These are phyloP conservation scores for Dipteronia sinensis DNA, from an alignment of 345 rosid genomes.

Conservation along the genomic window DNA sequence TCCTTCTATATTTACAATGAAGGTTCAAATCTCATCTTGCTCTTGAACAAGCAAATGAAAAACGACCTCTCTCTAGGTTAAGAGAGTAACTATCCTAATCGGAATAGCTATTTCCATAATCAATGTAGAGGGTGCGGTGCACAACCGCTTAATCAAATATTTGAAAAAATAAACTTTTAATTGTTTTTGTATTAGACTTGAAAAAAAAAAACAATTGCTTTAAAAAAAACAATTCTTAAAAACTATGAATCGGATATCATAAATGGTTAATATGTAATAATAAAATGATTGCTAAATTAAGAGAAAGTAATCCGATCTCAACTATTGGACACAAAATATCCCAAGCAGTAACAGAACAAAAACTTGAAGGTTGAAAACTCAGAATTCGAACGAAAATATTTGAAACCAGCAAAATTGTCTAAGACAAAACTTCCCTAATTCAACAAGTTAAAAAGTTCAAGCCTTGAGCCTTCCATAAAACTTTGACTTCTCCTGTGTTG, in stretches of 20 bases:
- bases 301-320: no score
- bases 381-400: not conserved
- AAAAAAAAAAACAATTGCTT: no score
- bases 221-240: no score
- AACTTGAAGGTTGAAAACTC: not conserved
- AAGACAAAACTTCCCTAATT: not conserved
- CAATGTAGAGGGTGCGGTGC: not conserved
- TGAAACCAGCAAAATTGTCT: not conserved
- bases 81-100: not conserved
- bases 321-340: not conserved
- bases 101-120: no score
- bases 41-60: not conserved
- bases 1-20: not conserved
- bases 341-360: not conserved
- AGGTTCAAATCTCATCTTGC: not conserved
- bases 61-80: no score
- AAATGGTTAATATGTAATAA: no score
- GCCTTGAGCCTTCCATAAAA: conserved; percentile 67
- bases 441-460: conserved; percentile 18
- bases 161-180: no score
- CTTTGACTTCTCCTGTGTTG: conserved; percentile 74
- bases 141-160: not conserved
- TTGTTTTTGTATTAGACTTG: no score
- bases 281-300: no score
- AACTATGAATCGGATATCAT: no score